Base-by-base conservation (phyloP, 192 early-diverging fungal genomes). In the Radiomyces spectabilis region DNA sequence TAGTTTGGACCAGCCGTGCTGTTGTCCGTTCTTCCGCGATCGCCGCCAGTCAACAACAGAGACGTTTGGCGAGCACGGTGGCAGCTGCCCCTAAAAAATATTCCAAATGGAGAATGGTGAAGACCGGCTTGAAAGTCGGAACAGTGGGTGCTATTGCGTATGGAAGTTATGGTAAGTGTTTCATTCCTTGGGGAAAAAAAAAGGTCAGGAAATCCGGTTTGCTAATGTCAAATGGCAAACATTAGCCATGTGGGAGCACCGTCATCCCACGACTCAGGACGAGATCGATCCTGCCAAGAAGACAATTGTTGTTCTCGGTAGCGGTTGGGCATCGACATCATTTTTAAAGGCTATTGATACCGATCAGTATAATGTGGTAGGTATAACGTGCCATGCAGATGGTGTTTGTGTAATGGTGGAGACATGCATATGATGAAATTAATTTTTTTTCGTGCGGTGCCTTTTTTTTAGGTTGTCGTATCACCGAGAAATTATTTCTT, bases 401-500 rank as follows among this genome's bases (percentile, higher is more conserved):
- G n/a, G n/a, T n/a, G n/a, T n/a, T n/a, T n/a, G n/a, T n/a, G n/a
- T n/a, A n/a, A n/a, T 44, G 42, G 42, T n/a, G n/a, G n/a, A 43
- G 54, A 51, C 18, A 65, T 68, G 21, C 65, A 72, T 42, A 61
- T 61, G 22, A 54, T 31, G 25, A 72, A 67, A n/a, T n/a, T n/a
- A n/a, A n/a, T n/a, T n/a, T n/a, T n/a, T n/a, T n/a, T n/a, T n/a
- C n/a, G n/a, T n/a, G n/a, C n/a, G n/a, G n/a, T n/a, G n/a, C n/a
- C 69, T 93, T 93, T 65, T 71, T 93, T 53, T n/a, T n/a, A 78
- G 68, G 61, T 83, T 1, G 73, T 88, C 1, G 81, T 89, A 9
- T 85, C 82, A 19, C 88, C 91, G 48, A 76, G 88, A 51, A 93
- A 92, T 75, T 95, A 93, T 69, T 95, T 95, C 66, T 72, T 95